Conservation (phyloP, 2,329 filamentous ascomycete genomes). For the Phialophora tarda region DNA sequence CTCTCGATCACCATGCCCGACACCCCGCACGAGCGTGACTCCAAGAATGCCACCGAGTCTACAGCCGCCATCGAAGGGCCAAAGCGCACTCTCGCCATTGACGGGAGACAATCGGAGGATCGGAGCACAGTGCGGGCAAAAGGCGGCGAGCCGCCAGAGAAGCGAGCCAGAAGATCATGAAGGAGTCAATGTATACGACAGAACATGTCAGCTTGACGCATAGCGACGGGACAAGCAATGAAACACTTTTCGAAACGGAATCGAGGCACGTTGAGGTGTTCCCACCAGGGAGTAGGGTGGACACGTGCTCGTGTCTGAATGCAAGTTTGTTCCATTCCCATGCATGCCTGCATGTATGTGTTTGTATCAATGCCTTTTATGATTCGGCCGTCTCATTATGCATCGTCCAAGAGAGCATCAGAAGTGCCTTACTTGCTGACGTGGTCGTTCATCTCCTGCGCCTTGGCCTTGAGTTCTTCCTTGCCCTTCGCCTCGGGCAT, state of each 20-base stretch:
- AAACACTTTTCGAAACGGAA: neutral
- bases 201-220: constrained; percentile 7
- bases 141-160: constrained; percentile 29
- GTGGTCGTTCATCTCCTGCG: constrained; percentile 69
- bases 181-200: neutral
- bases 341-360: neutral
- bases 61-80: neutral
- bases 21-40: neutral
- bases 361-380: neutral
- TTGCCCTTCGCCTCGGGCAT: constrained; percentile 56
- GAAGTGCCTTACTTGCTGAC: neutral
- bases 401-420: neutral
- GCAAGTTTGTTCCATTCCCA: constrained; percentile 11
- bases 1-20: constrained; percentile 31
- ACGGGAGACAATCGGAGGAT: neutral
- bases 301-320: constrained; percentile 14
- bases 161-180: constrained; percentile 28
- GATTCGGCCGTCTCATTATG: neutral
- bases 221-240: constrained; percentile 1
- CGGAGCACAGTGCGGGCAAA: constrained; percentile 10
- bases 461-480: constrained; percentile 70
- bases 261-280: neutral
- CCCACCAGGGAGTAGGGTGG: neutral
- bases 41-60: neutral
- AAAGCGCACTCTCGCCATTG: neutral